Conservation (phyloP, 768 basidiomycete genomes). For the Hypholoma fasciculare region DNA sequence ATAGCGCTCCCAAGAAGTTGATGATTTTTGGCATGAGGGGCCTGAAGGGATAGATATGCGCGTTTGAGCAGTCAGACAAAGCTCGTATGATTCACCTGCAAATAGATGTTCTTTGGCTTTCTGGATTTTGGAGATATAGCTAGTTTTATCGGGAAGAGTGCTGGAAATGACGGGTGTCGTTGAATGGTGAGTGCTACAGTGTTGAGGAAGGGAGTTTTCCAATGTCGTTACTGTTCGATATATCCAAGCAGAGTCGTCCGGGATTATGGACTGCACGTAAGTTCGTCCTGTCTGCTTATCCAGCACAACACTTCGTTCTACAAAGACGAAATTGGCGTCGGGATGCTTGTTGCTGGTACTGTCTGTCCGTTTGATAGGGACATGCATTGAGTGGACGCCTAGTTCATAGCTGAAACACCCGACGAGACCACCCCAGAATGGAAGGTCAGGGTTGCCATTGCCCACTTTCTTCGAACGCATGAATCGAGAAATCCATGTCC, state of each 20-base stretch:
- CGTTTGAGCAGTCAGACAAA: conserved; percentile 84
- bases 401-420: conserved; percentile 82
- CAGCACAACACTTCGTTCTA: conserved; percentile 75
- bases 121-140: conserved; percentile 70
- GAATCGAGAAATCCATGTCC: conserved; percentile 75
- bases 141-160: conserved; percentile 52
- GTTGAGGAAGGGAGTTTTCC: conserved; percentile 12
- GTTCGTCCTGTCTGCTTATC: conserved; percentile 50
- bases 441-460: conserved; percentile 52
- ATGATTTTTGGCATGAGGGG: conserved; percentile 25
- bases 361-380: conserved; percentile 35
- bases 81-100: conserved; percentile 89
- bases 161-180: conserved; percentile 26
- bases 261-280: conserved; percentile 66
- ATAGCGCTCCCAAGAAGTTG: conserved; percentile 73
- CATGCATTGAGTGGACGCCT: conserved; percentile 56
- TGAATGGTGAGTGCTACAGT: conserved; percentile 1
- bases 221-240: conserved; percentile 37
- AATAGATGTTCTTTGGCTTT: conserved; percentile 73
- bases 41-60: conserved; percentile 46
- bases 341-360: conserved; percentile 44
- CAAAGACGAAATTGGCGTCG: conserved; percentile 75
- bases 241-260: conserved; percentile 65
- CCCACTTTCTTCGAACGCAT: conserved; percentile 53
- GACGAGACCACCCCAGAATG: conserved; percentile 85